Base-by-base conservation (phyloP, 2,329 filamentous ascomycete genomes). In the Penicillium sp. region DNA sequence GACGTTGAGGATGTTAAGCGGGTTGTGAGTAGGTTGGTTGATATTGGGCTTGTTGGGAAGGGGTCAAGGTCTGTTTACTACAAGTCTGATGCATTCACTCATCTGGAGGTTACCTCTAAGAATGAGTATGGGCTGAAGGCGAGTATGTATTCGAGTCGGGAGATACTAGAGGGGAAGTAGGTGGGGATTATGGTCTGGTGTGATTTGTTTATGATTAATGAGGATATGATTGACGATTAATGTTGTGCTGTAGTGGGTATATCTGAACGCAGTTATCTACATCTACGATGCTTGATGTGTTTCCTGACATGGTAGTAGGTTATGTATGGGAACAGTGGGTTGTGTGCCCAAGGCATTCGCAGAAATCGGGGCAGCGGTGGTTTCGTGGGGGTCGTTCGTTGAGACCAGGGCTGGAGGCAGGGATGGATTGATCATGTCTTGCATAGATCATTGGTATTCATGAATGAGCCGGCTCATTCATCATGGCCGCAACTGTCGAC, bases 71-170 rank as follows among this genome's bases (percentile, higher is more conserved):
- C 78, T 1, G 85, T 94, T 47, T 93, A 90, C 70, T 96, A 95
- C 76, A 95, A 95, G 68, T 83, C 82, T 63, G 87, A 90, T 77
- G 85, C 83, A 0, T 89, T 82, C 67, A 89, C 88, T 1, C 82
- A 88, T 68, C 74, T 90, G 28, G 83, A 84, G 4, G 83, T 90
- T 53, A 78, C 78, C 16, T 77, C 75, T 11, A 78, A 78, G 0
- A 90, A 90, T 67, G 70, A 78, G 1, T 90, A 83, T 79, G 81
- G 80, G 1, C 72, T 91, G 55, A 82, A 78, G 64, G 81, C 86
- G 41, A 78, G 72, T 57, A 62, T 77, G 70, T 77, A 70, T 54
- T 74, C 69, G 9, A 77, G 73, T 62, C 68, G 61, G 43, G 75
- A 77, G 56, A 44, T 77, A 28, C 61, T 76, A 50, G 60, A 50